Base-by-base conservation (phyloP, 805 yeast genomes). In the Yamadazyma endophytica region DNA sequence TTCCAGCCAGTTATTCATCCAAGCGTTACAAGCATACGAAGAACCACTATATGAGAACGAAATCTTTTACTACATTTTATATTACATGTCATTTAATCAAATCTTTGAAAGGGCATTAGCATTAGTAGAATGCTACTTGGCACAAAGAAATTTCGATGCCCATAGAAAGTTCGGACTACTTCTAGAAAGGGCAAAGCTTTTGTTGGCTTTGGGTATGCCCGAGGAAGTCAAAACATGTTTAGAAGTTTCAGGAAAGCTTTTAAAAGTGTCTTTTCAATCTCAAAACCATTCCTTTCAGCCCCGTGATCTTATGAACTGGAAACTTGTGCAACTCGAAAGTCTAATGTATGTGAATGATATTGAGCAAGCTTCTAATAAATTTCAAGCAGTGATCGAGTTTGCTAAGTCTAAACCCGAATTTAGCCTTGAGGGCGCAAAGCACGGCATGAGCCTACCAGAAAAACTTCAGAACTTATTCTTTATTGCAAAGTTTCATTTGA, bases 401-500 rank as follows among this genome's bases (percentile, higher is more conserved):
- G 41, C 64, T 13, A 25, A 35, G 2, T 42, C 56, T 3, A 53
- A 56, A 24, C 55, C 52, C 1, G 62, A 57, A 12, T 59, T 61
- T 32, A 14, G 15, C 7, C 22, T 41, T 7, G 14, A 26, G 17
- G 28, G 27, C 12, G 12, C n/a, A 3, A 13, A 30, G 3, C 2
- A 23, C 8, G 24, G 13, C 8, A 8, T 17, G 6, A 12, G 46
- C 4, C 16, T 55, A 23, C 33, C 24, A 6, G 43, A 41, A 5
- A 55, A 50, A 33, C 46, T 64, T 13, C 24, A 32, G 5, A 58
- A 56, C 29, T 40, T 65, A 5, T 17, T 54, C 3, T 28, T 59
- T 2, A 34, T 69, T 12, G 59, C 70, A 1, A 50, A 45, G 26
- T 58, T 70, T 31, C 70, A 68, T 25, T 31, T 44, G 15, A 24